A percentile compares a stretch with the other conserved stretches of the same genome.
phyloP scores from a whole-genome alignment of 306 rosid genomes.

The Dryas octopetala region DNA sequence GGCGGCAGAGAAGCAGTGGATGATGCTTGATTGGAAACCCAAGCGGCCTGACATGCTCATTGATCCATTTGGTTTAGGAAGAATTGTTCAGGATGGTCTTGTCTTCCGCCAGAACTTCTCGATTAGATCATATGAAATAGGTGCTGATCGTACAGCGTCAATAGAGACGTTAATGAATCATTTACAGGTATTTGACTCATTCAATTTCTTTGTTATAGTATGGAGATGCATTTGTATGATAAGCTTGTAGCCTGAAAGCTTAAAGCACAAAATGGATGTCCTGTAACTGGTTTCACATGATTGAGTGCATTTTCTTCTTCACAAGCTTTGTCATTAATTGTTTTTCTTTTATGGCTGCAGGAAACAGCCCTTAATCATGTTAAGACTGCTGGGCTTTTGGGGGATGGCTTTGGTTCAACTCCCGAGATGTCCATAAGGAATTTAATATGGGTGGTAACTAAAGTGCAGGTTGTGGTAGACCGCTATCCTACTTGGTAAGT shows the following conservation, averaged over 20 bases:
- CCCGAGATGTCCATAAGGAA: conserved; percentile 94
- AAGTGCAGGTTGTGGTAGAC: conserved; percentile 94
- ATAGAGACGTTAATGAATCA: conserved; percentile 97
- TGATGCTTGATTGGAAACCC: conserved; percentile 99
- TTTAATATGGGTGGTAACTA: conserved; percentile 96
- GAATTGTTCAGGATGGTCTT: conserved; percentile 92
- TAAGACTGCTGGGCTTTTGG: conserved; percentile 86
- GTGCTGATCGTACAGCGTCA: conserved; percentile 99
- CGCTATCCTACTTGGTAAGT: conserved; percentile 97
- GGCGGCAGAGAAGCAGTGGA: conserved; percentile 99
- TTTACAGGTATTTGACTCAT: conserved; percentile 62
- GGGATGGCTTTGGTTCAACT: conserved; percentile 95
- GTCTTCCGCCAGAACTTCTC: conserved; percentile 90
- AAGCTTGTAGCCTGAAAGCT: neutral
- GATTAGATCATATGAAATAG: conserved; percentile 97
- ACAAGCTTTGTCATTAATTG: neutral
- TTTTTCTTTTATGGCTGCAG: conserved; percentile 38
- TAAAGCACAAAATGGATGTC: neutral
- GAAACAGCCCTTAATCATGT: conserved; percentile 99
- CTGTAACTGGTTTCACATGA: neutral
- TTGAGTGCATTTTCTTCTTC: neutral
- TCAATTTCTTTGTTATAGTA: neutral
- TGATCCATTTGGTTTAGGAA: conserved; percentile 90
- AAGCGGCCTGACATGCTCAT: conserved; percentile 87
- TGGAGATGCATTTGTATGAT: neutral